Conservation (phyloP, 208 protist genomes). For the Phytomonas sp. region DNA sequence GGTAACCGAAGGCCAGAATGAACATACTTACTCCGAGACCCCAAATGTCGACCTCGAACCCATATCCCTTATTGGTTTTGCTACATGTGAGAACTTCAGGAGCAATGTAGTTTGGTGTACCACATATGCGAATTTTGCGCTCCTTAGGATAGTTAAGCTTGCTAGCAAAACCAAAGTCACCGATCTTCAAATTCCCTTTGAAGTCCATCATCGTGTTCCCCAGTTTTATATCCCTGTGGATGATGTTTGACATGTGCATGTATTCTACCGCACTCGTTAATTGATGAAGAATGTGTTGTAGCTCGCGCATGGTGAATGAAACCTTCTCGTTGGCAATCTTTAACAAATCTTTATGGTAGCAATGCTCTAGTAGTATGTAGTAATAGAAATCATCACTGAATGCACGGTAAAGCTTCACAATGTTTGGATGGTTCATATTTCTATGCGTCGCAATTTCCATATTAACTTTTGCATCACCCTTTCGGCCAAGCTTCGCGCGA, state of each 20-base stretch:
- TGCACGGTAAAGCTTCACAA: constrained; percentile 42
- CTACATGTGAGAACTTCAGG: constrained; percentile 70
- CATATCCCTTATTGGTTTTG: constrained; percentile 60
- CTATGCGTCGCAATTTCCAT: constrained; percentile 62
- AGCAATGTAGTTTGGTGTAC: constrained; percentile 96
- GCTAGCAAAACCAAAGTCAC: constrained; percentile 91
- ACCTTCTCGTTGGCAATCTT: constrained; percentile 32
- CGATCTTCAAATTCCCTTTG: constrained; percentile 77
- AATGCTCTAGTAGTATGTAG: constrained; percentile 76
- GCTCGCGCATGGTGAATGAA: constrained; percentile 35
- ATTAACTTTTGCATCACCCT: constrained; percentile 32
- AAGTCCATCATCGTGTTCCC: constrained; percentile 88
- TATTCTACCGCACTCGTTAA: constrained; percentile 77
- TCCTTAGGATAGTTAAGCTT: constrained; percentile 17
- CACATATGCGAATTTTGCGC: constrained; percentile 82
- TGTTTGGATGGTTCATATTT: constrained; percentile 55
- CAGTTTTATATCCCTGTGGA: constrained; percentile 87
- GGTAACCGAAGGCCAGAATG: constrained; percentile 71
- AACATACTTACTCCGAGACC: constrained; percentile 90
- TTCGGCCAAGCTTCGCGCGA: constrained; percentile 19
- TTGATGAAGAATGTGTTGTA: constrained; percentile 82
- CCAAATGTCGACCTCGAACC: constrained; percentile 94
- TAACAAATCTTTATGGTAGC: constrained; percentile 39
- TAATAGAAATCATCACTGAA: constrained; percentile 57
- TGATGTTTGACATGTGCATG: constrained; percentile 55